phyloP scores from a whole-genome alignment of 441 rosid genomes.

The Gossypium davidsonii region DNA sequence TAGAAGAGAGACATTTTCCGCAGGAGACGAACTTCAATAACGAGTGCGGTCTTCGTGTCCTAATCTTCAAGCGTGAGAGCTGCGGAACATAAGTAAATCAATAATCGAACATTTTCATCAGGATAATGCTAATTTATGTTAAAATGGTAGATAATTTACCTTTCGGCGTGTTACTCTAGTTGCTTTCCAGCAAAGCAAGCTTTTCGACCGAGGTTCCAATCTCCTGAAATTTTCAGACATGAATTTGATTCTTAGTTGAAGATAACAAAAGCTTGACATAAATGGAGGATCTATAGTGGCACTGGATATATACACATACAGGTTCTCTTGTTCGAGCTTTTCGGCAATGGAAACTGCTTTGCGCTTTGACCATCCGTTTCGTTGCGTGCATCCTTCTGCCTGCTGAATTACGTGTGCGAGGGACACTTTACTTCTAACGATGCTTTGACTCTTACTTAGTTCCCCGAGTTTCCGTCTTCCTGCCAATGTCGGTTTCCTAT shows the following conservation, averaged over 20 bases:
- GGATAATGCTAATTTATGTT: neutral
- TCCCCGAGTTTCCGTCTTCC: slow-evolving; percentile 56
- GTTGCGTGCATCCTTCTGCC: slow-evolving; percentile 71
- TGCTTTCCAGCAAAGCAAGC: slow-evolving; percentile 89
- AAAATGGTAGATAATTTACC: slow-evolving; percentile 34
- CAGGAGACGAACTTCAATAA: slow-evolving; percentile 77
- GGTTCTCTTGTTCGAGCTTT: slow-evolving; percentile 96
- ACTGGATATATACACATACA: slow-evolving; percentile 49
- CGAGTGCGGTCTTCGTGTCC: slow-evolving; percentile 51
- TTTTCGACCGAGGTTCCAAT: slow-evolving; percentile 83
- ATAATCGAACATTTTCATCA: neutral
- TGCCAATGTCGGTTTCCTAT: slow-evolving; percentile 25
- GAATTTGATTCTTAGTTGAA: neutral
- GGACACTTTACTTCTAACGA: slow-evolving; percentile 84
- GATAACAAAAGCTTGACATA: neutral
- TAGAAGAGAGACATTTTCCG: slow-evolving; percentile 67
- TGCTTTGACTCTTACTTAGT: slow-evolving; percentile 64
- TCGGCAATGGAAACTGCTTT: slow-evolving; percentile 95
- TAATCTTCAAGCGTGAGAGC: slow-evolving; percentile 68
- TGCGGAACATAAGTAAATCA: slow-evolving; percentile 22
- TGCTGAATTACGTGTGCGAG: slow-evolving; percentile 92
- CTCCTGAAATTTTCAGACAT: slow-evolving; percentile 49
- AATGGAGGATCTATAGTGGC: neutral
- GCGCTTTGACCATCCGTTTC: slow-evolving; percentile 66
- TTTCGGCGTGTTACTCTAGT: slow-evolving; percentile 62